Evolutionary conservation across 2,329 filamentous ascomycete genomes (phyloP).

Genomic region (Knufia petricola): DNA sequence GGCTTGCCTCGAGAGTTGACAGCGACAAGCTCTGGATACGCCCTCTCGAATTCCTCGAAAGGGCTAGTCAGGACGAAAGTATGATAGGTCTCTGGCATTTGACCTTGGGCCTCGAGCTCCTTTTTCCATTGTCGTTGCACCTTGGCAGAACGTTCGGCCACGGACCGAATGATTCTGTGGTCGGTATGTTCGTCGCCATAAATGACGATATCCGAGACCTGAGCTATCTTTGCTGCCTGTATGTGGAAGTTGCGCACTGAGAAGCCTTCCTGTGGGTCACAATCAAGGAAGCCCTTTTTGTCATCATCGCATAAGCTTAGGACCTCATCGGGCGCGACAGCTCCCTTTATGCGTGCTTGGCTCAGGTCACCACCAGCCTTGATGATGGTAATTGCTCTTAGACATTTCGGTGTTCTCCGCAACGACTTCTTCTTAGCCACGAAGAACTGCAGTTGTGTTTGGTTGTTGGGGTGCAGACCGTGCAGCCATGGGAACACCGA

Average conservation of each 20-base stretch:
- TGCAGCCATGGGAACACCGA: slow-evolving; percentile 94
- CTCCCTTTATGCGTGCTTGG: slow-evolving; percentile 70
- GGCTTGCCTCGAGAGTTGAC: slow-evolving; percentile 60
- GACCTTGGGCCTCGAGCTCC: slow-evolving; percentile 48
- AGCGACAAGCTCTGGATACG: slow-evolving; percentile 61
- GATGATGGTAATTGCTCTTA: slow-evolving; percentile 73
- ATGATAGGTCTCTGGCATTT: slow-evolving; percentile 59
- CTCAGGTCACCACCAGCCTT: slow-evolving; percentile 77
- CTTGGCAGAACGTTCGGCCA: slow-evolving; percentile 55
- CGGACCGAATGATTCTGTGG: slow-evolving; percentile 54
- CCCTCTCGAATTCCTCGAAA: slow-evolving; percentile 56
- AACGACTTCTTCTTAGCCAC: slow-evolving; percentile 62
- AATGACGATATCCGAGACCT: slow-evolving; percentile 82
- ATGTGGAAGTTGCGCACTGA: slow-evolving; percentile 97
- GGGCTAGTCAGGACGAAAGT: slow-evolving; percentile 66
- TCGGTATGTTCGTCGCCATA: slow-evolving; percentile 65
- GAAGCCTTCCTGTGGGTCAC: slow-evolving; percentile 82
- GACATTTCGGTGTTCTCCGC: slow-evolving; percentile 61
- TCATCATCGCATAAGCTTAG: slow-evolving; percentile 46
- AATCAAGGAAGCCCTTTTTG: slow-evolving; percentile 60
- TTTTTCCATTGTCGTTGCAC: slow-evolving; percentile 70
- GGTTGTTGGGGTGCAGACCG: slow-evolving; percentile 79
- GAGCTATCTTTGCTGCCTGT: slow-evolving; percentile 77
- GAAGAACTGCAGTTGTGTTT: slow-evolving; percentile 84
- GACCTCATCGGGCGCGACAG: slow-evolving; percentile 72